These are phyloP conservation scores for Stereum hirsutum DNA, from an alignment of 1,284 basidiomycete genomes.

Conservation along the genomic window DNA sequence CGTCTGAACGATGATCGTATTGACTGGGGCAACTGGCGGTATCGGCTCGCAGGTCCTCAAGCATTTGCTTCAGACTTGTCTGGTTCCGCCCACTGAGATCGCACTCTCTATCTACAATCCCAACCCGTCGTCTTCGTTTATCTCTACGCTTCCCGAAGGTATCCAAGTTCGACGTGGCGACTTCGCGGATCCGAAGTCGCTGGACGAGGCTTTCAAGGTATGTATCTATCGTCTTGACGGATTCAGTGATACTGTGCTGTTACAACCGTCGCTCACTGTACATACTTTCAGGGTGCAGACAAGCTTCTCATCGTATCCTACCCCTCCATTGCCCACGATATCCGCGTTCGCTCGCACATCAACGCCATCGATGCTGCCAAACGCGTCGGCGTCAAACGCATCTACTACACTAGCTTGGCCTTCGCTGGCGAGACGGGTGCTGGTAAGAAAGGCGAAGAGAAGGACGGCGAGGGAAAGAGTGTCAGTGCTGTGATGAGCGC, in stretches of 20 bases:
- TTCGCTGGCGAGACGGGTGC: no score
- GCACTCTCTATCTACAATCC: slow-evolving; percentile 24
- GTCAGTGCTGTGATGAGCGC: slow-evolving; percentile 26
- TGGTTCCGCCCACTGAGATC: slow-evolving; percentile 21
- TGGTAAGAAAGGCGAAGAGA: no score
- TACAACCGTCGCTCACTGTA: no score
- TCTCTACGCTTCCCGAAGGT: slow-evolving; percentile 13
- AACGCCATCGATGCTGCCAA: slow-evolving; percentile 30
- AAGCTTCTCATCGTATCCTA: slow-evolving; percentile 29
- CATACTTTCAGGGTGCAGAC: slow-evolving; percentile 24
- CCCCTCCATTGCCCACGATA: slow-evolving; percentile 23
- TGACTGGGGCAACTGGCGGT: slow-evolving; percentile 28
- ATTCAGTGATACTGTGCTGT: no score
- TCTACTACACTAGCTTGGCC: slow-evolving; percentile 31
- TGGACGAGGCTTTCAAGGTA: slow-evolving; percentile 22
- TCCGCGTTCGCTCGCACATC: slow-evolving; percentile 22
- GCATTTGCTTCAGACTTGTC: slow-evolving; percentile 18
- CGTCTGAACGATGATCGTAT: slow-evolving; percentile 13
- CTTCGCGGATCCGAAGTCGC: slow-evolving; percentile 21
- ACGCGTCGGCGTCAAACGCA: slow-evolving; percentile 20
- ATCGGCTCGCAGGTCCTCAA: slow-evolving; percentile 26
- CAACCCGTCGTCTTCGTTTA: slow-evolving; percentile 21
- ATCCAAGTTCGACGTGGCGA: slow-evolving; percentile 23
- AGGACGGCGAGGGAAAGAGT: no score
- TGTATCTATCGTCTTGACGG: no score